Conservation (phyloP, 2,329 filamentous ascomycete genomes). For the Colletotrichum tabaci region DNA sequence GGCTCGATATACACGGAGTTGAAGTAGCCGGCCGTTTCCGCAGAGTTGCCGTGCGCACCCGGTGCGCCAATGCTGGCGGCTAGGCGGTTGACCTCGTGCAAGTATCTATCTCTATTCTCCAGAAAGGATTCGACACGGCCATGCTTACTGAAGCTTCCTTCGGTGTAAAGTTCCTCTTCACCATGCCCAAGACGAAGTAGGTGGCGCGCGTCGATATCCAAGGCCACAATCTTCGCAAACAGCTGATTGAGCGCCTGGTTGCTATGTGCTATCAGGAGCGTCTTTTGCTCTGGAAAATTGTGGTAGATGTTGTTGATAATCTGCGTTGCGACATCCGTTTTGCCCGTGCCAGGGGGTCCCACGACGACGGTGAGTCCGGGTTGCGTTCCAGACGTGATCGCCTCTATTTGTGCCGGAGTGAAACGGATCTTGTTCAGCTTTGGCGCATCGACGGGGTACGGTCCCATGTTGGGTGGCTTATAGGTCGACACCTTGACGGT, state of each 20-base stretch:
- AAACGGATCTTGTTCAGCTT: constrained; percentile 89
- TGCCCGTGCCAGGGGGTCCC: constrained; percentile 95
- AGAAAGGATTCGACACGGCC: constrained; percentile 96
- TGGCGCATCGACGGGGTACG: constrained; percentile 87
- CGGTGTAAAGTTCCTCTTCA: constrained; percentile 91
- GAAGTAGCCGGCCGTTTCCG: constrained; percentile 98
- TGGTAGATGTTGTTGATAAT: constrained; percentile 99
- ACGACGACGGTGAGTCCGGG: constrained; percentile 95
- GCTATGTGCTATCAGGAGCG: constrained; percentile 93
- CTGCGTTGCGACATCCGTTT: constrained; percentile 98
- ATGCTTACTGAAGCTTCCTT: constrained; percentile 92
- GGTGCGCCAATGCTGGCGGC: constrained; percentile 88
- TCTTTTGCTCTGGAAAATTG: constrained; percentile 94
- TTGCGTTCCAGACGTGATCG: constrained; percentile 93
- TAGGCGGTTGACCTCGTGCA: constrained; percentile 88
- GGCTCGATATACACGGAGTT: constrained; percentile 92
- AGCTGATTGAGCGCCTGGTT: constrained; percentile 98
- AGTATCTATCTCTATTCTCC: constrained; percentile 84
- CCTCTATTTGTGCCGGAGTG: constrained; percentile 91
- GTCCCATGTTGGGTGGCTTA: constrained; percentile 88
- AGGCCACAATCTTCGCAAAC: constrained; percentile 96
- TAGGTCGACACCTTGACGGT: constrained; percentile 90
- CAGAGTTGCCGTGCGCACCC: constrained; percentile 95
- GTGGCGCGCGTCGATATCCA: constrained; percentile 97
- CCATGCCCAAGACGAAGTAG: constrained; percentile 93